phyloP scores from a whole-genome alignment of 2,329 filamentous ascomycete genomes.

The Fusarium nelsonii region DNA sequence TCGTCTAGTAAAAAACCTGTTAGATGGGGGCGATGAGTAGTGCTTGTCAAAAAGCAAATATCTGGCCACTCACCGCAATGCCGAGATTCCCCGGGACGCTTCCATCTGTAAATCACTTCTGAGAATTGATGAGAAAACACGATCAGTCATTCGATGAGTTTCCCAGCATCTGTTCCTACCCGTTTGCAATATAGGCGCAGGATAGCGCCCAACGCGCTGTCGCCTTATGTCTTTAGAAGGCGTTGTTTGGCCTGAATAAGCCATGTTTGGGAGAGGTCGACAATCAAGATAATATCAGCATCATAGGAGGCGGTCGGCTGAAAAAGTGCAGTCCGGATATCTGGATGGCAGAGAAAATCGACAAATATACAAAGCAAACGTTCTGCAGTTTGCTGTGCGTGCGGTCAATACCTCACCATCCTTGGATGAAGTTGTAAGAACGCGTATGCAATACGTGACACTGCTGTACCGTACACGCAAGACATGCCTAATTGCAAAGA shows the following conservation, averaged over 20 bases:
- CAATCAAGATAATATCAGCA: background rate
- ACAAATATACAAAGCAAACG: background rate
- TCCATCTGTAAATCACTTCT: background rate
- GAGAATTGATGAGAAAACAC: slow-evolving; percentile 8
- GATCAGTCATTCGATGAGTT: background rate
- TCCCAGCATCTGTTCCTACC: background rate
- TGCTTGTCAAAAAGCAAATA: slow-evolving; percentile 3
- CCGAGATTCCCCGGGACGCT: background rate
- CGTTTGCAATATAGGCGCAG: background rate
- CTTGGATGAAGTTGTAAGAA: background rate
- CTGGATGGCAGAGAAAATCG: background rate
- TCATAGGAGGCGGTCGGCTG: background rate
- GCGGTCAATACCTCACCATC: background rate
- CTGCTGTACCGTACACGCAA: background rate
- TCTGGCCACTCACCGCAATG: background rate
- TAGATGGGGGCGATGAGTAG: background rate
- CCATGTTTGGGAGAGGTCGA: background rate
- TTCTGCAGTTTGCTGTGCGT: background rate
- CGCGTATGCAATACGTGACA: slow-evolving; percentile 8
- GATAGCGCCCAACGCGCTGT: background rate
- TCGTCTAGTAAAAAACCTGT: background rate
- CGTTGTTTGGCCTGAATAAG: background rate
- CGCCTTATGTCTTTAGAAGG: background rate
- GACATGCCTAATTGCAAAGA: background rate
- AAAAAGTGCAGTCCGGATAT: background rate